Percentiles rank a stretch among this genome's conserved stretches.
Evolutionary conservation across 495 filamentous ascomycete species (phyloP).

Genomic region (Schizothecium vesticola): DNA sequence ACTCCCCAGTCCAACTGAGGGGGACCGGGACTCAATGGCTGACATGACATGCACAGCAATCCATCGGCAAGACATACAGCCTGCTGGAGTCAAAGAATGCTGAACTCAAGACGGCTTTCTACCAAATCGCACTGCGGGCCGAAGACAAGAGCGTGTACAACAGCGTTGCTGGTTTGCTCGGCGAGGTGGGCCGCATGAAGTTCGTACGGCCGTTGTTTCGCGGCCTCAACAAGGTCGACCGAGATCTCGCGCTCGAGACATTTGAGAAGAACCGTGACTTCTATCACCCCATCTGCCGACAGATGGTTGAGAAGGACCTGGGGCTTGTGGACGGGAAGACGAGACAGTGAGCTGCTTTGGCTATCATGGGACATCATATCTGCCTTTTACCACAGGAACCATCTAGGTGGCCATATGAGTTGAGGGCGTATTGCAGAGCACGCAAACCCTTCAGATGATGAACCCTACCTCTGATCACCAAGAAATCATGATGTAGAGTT

Average conservation of each 20-base stretch:
- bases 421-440: background rate
- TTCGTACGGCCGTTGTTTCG: constrained; percentile 83
- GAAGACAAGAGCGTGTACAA: constrained; percentile 60
- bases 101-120: constrained; percentile 75
- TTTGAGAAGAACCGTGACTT: constrained; percentile 85
- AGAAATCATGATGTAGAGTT: background rate
- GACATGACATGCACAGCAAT: constrained; percentile 33
- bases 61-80: constrained; percentile 68
- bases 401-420: background rate
- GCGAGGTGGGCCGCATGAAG: constrained; percentile 90
- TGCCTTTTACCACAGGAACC: background rate
- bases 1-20: too few relatives aligned
- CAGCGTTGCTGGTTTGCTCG: constrained; percentile 67
- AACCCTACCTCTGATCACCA: background rate
- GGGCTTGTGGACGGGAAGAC: constrained; percentile 24
- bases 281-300: constrained; percentile 91
- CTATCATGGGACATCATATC: background rate
- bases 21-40: background rate
- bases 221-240: constrained; percentile 65
- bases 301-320: constrained; percentile 79
- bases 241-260: constrained; percentile 67
- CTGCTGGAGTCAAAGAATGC: constrained; percentile 68
- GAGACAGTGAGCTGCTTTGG: background rate
- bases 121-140: constrained; percentile 69
- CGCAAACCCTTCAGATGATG: too few relatives aligned